A percentile compares a stretch with the other conserved stretches of the same genome.
phyloP scores from a whole-genome alignment of 1,139 yeast species.

The Blastobotrys serpentis region DNA sequence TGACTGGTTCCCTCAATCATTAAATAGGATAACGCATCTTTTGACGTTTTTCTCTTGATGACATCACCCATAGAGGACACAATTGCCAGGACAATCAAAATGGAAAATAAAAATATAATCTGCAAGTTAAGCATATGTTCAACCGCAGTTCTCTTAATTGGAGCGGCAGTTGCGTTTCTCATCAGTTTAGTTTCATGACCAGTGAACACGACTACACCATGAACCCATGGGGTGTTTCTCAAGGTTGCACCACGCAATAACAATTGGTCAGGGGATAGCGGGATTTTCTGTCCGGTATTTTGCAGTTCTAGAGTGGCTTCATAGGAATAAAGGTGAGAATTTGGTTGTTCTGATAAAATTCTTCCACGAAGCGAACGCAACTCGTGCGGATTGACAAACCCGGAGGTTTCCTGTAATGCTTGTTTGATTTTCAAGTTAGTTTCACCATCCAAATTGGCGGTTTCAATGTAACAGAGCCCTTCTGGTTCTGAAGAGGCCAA shows the following conservation, averaged over 20 bases:
- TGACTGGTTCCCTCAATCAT: slow-evolving; percentile 67
- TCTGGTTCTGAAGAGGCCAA: slow-evolving; percentile 95
- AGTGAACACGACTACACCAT: slow-evolving; percentile 90
- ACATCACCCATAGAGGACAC: slow-evolving; percentile 89
- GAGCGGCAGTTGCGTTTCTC: slow-evolving; percentile 99
- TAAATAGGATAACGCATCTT: slow-evolving; percentile 58
- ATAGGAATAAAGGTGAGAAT: slow-evolving; percentile 88
- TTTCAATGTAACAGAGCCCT: slow-evolving; percentile 95
- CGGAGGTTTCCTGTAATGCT: slow-evolving; percentile 73
- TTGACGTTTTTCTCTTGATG: slow-evolving; percentile 59
- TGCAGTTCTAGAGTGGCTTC: slow-evolving; percentile 82
- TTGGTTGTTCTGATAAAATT: slow-evolving; percentile 86
- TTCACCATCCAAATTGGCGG: slow-evolving; percentile 97
- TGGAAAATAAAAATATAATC: slow-evolving; percentile 80
- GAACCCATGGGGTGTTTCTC: slow-evolving; percentile 93
- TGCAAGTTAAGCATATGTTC: slow-evolving; percentile 93
- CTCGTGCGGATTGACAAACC: slow-evolving; percentile 66
- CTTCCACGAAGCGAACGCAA: slow-evolving; percentile 54
- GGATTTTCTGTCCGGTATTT: slow-evolving; percentile 47
- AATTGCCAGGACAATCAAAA: slow-evolving; percentile 70
- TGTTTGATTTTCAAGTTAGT: slow-evolving; percentile 95
- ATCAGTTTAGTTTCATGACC: slow-evolving; percentile 98
- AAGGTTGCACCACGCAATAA: slow-evolving; percentile 92
- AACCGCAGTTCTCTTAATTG: slow-evolving; percentile 94
- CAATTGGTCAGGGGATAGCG: slow-evolving; percentile 87